phyloP scores from a whole-genome alignment of 202 grass and related monocot genomes.

The Zoysia matrella region DNA sequence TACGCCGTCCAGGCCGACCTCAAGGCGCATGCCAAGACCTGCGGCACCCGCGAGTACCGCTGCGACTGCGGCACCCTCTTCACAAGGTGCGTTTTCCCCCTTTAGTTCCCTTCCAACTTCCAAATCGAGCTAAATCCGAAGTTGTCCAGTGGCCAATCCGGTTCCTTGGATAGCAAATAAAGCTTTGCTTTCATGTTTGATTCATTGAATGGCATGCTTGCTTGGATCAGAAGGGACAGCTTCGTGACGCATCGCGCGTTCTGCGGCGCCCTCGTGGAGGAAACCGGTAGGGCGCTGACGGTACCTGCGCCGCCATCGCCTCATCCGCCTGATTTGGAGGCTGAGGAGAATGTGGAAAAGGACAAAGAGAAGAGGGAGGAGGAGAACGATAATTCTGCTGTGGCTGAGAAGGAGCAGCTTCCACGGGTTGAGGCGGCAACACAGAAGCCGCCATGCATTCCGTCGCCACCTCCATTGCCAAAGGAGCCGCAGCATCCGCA shows the following conservation, averaged over 20 bases:
- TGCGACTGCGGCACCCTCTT: constrained; percentile 89
- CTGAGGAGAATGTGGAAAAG: constrained; percentile 41
- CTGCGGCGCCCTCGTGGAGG: too few relatives aligned
- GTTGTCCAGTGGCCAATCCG: neutral
- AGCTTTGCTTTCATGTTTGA: neutral
- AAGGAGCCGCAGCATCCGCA: neutral
- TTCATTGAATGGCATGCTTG: constrained; percentile 32
- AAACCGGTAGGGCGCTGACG: too few relatives aligned
- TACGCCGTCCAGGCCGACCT: constrained; percentile 82
- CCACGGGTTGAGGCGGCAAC: neutral
- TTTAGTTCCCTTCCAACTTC: too few relatives aligned
- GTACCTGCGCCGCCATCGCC: too few relatives aligned
- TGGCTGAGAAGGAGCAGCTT: neutral
- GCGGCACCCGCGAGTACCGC: constrained; percentile 79
- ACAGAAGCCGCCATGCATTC: neutral
- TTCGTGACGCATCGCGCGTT: constrained; percentile 83
- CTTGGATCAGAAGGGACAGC: constrained; percentile 80
- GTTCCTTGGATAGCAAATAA: neutral
- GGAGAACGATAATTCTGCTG: constrained; percentile 24
- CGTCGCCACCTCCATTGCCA: neutral
- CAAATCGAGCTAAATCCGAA: too few relatives aligned
- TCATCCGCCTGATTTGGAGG: too few relatives aligned
- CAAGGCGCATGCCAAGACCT: constrained; percentile 80
- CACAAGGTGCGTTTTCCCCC: too few relatives aligned
- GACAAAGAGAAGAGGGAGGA: constrained; percentile 21